Conservation (phyloP, 2,329 filamentous ascomycete genomes). For the Penicillium corylophilum region DNA sequence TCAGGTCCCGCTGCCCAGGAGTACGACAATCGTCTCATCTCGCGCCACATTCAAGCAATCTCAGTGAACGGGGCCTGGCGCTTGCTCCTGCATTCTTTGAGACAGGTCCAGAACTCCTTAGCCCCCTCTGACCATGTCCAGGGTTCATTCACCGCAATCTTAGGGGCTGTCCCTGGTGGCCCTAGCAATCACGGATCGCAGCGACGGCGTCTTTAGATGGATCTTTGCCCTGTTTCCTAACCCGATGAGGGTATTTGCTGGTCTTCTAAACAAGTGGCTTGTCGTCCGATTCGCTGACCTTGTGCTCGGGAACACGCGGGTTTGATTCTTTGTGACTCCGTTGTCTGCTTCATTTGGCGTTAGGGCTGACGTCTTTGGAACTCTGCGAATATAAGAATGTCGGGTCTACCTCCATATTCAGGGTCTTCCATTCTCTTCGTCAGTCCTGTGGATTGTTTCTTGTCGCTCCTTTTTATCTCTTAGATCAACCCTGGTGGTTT, state of each 20-base stretch:
- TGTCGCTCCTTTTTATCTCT: background rate
- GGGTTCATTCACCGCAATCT: background rate
- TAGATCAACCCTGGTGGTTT: conserved; percentile 13
- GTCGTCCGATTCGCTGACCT: background rate
- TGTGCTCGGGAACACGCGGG: background rate
- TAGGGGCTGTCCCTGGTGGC: background rate
- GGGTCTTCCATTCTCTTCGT: background rate
- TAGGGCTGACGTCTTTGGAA: background rate
- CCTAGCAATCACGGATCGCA: background rate
- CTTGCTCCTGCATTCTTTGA: background rate
- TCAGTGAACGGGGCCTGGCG: background rate
- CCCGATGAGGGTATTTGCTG: background rate
- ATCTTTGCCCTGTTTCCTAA: conserved; percentile 2
- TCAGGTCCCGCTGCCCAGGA: background rate
- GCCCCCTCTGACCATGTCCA: background rate
- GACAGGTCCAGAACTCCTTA: background rate
- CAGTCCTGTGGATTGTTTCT: background rate
- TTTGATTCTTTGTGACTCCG: conserved; percentile 2
- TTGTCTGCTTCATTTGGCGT: background rate
- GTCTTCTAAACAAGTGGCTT: conserved; percentile 12
- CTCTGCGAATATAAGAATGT: background rate
- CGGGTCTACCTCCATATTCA: background rate
- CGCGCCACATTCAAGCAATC: background rate
- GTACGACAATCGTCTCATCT: background rate
- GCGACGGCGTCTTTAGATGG: background rate